phyloP scores from a whole-genome alignment of 495 filamentous ascomycete genomes.

The Hypoxylon crocopeplum region DNA sequence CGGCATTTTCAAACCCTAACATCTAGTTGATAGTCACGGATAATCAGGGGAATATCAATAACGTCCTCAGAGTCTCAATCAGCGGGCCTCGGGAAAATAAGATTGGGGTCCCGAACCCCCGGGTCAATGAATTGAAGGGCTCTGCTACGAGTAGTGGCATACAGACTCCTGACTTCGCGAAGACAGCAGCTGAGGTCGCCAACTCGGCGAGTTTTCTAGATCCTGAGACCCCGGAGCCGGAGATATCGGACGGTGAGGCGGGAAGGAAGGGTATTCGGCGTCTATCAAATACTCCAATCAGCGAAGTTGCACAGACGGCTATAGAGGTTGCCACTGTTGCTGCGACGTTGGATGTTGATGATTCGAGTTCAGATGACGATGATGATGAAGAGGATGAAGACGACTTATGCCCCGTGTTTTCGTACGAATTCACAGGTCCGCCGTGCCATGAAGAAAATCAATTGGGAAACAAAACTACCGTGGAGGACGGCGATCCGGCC shows the following conservation, averaged over 20 bases:
- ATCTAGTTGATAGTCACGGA: conserved; percentile 53
- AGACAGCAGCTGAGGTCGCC: conserved; percentile 56
- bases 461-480: conserved; percentile 15
- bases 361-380: conserved; percentile 31
- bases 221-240: conserved; percentile 24
- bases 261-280: conserved; percentile 35
- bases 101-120: conserved; percentile 2
- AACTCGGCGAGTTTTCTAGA: conserved; percentile 47
- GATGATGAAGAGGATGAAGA: conserved; percentile 25
- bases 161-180: conserved; percentile 41
- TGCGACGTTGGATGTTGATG: conserved; percentile 16
- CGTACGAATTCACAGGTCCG: conserved; percentile 52
- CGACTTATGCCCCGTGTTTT: conserved; percentile 50
- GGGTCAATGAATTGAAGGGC: neutral
- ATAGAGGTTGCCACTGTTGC: conserved; percentile 39
- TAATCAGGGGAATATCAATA: conserved; percentile 63
- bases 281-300: conserved; percentile 24
- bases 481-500: conserved; percentile 12
- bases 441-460: conserved; percentile 15
- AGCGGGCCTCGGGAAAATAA: conserved; percentile 1
- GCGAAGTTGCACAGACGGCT: conserved; percentile 33
- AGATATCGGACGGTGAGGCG: conserved; percentile 39
- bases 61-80: conserved; percentile 54
- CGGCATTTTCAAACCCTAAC: conserved; percentile 2
- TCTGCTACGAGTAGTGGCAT: neutral